Base-by-base conservation (phyloP, 805 yeast genomes). In the Barnettozyma sucrosica region DNA sequence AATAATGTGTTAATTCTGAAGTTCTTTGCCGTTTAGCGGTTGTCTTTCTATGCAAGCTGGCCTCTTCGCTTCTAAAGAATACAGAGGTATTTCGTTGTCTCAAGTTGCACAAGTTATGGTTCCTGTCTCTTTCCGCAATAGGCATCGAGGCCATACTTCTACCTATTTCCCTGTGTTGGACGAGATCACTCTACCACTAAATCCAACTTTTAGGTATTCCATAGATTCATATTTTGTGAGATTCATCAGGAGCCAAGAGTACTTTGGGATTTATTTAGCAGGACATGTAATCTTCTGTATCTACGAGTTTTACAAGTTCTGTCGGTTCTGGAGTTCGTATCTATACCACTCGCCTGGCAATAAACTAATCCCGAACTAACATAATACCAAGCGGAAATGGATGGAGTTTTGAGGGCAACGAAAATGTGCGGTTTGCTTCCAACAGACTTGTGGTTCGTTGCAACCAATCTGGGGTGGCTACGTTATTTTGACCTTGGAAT, bases 251-350 rank as follows among this genome's bases (percentile, higher is more conserved):
- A 39, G 23, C 20, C 30, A 39, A 33, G 7, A n/a, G 14, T 21
- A 39, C 23, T 39, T 39, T 25, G 33, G 42, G 20, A 26, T 25
- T 7, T 39, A 24, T 19, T 16, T 39, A 21, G 5, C n/a, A 7
- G 42, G 42, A 19, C 42, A 39, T 14, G 21, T 16, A 8, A n/a
- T n/a, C 3, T 25, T n/a, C n/a, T 39, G 32, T 20, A 21, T 24
- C 10, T 39, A 39, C 32, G 25, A n/a, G 10, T 10, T 39, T 13
- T 23, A 24, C 14, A 24, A 10, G 14, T 25, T 39, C 9, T 39
- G 42, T n/a, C 42, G 21, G 13, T 39, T 39, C 32, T 39, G 42
- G 33, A 25, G 42, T 39, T 24, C 16, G 42, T 25, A 13, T 28
- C 32, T 28, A 28, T 28, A 28, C 32, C 32, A 11, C 32, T 13